Conservation (phyloP, 139 green algal genomes). For the Closterium sp. region DNA sequence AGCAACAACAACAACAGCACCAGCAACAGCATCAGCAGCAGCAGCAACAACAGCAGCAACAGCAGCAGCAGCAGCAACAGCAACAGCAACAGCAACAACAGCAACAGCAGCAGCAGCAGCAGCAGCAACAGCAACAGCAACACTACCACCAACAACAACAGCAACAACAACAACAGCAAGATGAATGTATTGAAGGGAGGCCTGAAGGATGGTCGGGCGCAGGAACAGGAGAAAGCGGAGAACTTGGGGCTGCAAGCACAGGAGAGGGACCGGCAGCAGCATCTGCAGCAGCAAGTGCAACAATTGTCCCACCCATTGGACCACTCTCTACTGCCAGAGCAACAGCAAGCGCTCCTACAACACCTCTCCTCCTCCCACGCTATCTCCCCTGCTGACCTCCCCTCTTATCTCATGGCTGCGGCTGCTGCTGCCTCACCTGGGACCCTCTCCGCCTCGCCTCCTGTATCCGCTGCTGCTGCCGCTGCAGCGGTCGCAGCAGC, state of each 20-base stretch:
- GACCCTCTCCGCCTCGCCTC: neutral
- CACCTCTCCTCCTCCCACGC: neutral
- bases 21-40: neutral
- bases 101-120: neutral
- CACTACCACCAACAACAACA: neutral
- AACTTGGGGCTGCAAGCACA: neutral
- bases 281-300: neutral
- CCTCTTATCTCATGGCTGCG: neutral
- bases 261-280: neutral
- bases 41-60: neutral
- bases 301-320: neutral
- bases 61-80: constrained; percentile 10
- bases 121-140: neutral
- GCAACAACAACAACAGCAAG: neutral
- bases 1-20: constrained; percentile 15
- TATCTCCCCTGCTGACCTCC: neutral
- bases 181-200: neutral
- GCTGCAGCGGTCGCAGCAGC: neutral
- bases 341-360: neutral
- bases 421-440: neutral
- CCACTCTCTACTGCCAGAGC: neutral
- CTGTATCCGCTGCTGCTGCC: neutral
- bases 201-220: neutral
- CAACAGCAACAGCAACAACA: neutral
- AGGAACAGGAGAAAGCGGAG: neutral